Base-by-base conservation (phyloP, 345 rosid genomes). In the Erodium maritimum region DNA sequence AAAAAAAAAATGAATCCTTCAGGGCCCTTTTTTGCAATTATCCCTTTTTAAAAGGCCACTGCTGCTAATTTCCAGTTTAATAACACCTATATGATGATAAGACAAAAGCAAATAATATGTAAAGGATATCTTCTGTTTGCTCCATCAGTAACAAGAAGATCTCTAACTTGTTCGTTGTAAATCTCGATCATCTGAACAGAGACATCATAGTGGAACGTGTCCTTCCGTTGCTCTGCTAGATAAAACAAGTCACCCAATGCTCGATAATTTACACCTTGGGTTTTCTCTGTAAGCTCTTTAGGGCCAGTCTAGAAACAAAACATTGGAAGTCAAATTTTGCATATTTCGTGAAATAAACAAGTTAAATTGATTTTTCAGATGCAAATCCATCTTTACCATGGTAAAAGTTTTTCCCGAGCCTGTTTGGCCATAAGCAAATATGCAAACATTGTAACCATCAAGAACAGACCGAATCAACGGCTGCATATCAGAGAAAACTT, bases 381-480 rank as follows among this genome's bases (percentile, higher is more conserved):
- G 16, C 23, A 29, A 29, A 29, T 29, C 37, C 9, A 29, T 68
- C 75, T 67, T n/a, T 82, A 91, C 98, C 98, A 91, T 91, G 14
- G 98, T 91, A 66, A 24, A 84, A 45, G 98, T 91, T 75, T 91
- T 91, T 57, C 98, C 98, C 5, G 98, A 91, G 64, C 96, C 96
- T 6, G 96, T 93, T 73, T 93, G 99, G 17, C 99, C 96, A 66
- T 93, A 89, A 58, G 99, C 99, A 86, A 93, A 93, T 75, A 93
- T 93, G 79, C 99, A 93, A 25, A 93, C 96, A 71, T 89, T 93
- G 73, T 77, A 93, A 23, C 99, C 99, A 65, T 93, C 99, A 56
- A 93, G 87, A 74, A 85, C 99, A 17, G 99, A 88, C 52, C 99
- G 95, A 69, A 93, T 71, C 62, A 93, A 60, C 51, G 99, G 99